Base-by-base conservation (phyloP, 1,139 yeast species). In the Kodamaea plutei region DNA sequence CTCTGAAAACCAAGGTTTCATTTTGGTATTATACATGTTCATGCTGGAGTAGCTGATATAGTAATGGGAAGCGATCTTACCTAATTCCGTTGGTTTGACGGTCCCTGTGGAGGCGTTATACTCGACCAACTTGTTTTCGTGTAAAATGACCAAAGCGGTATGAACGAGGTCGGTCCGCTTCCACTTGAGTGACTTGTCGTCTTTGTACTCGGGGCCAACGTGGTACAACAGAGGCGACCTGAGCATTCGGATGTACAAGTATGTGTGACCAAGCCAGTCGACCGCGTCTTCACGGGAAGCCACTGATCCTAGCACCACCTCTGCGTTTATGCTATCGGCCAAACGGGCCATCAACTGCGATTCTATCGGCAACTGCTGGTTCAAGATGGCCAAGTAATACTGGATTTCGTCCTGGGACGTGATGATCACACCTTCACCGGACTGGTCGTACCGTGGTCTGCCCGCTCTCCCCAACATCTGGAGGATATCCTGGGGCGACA, bases 381-480 rank as follows among this genome's bases (percentile, higher is more conserved):
- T 89, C 43, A 89, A 64, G 15, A 91, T 72, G 0, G 96, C 95
- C 52, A 91, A 67, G 49, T 88, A 91, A 50, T 88, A 89, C 42
- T 85, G 93, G 15, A 91, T 69, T 47, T 88, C 95, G 12, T 81
- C 79, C 40, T 85, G 93, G 0, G 89, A 72, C 0, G 98, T 91
- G 26, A 91, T 87, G 23, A 91, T 87, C 6, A 91, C 78, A 61
- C 98, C 98, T 47, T 87, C 95, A 49, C 98, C 98, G 48, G 79
- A 76, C 20, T 78, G 78, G 55, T 91, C 98, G 56, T 84, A 91
- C 36, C 96, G 69, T 0, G 98, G 98, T 54, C 98, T 73, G 44
- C 98, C 98, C 20, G 98, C 98, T 61, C 98, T 77, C 26, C 98
- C 98, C 17, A 84, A 59, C 96, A 91, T 91, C 58, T 91, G 98